Evolutionary conservation across 1,284 basidiomycete genomes (phyloP), one percentile per base, ranked within the genome.

Genomic region (Apiotrichum mycotoxinovorans): DNA sequence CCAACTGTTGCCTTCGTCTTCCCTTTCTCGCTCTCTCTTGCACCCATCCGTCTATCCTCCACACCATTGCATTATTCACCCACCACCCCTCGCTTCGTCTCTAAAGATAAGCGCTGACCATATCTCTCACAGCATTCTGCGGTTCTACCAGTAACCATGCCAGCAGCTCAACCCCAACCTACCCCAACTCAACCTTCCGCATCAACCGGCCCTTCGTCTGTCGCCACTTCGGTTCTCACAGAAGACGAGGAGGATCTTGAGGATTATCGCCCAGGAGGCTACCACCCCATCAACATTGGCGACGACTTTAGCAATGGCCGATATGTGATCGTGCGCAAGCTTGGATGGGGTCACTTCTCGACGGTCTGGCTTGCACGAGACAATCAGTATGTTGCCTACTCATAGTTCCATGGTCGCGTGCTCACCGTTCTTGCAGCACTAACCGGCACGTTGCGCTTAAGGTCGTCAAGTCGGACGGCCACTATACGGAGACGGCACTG

Each of bases 331-430:
- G 92, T 97, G 56, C 81, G 95, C 62, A 98, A 98, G 78, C 85
- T 98, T 15, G 96, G 95, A 34, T 98, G 95, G 82, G 95, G 96
- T 43, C 96, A 98, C 77, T 98, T 98, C 78, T 90, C 87, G 1
- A 93, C 91, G 1, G 91, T 95, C 12, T 95, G 91, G 91, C 82
- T 95, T 0, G 90, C 91, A 30, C 85, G 85, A 68, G 91, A 95
- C 74, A 83, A 82, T 73, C 88, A 85, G 91, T 93, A 75, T 71
- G 86, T 81, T 10, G n/a, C 17, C 18, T n/a, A 18, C 3, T 25
- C 25, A 20, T 14, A 25, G n/a, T 22, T 41, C 27, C 25, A 30
- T 30, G 30, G 30, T 30, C 30, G 30, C 12, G 30, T 44, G 34
- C 51, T 54, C 26, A 48, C 53, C 52, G 46, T 44, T 42, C 9